Conservation (phyloP, 176 grass and related monocot genomes). For the Cocos nucifera region DNA sequence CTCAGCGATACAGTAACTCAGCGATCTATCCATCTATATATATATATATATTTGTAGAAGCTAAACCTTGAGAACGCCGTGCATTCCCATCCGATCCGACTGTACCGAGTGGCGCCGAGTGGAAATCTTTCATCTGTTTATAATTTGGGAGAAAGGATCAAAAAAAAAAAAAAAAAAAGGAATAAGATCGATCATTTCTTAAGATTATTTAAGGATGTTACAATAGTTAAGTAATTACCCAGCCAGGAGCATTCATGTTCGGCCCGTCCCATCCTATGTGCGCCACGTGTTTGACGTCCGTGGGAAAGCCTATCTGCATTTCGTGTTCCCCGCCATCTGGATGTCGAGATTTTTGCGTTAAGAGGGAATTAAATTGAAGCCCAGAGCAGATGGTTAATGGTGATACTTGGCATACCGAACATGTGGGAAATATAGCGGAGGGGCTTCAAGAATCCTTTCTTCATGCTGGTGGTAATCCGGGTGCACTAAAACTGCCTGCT, state of each 20-base stretch:
- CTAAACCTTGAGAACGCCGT: slow-evolving; percentile 68
- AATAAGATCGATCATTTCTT: background rate
- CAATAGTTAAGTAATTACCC: slow-evolving; percentile 31
- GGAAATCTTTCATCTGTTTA: slow-evolving; percentile 78
- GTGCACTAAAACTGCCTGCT: slow-evolving; percentile 5
- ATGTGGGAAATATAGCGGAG: slow-evolving; percentile 73
- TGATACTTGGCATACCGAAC: slow-evolving; percentile 33
- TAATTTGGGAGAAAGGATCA: background rate
- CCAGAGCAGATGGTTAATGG: background rate
- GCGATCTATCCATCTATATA: too few relatives aligned
- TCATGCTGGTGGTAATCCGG: slow-evolving; percentile 40
- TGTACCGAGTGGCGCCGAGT: slow-evolving; percentile 54
- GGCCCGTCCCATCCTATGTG: slow-evolving; percentile 78
- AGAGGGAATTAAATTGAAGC: background rate
- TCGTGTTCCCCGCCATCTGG: slow-evolving; percentile 59
- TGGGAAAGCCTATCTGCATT: slow-evolving; percentile 77
- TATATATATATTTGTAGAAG: too few relatives aligned
- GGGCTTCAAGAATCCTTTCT: slow-evolving; percentile 67
- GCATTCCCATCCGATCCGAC: slow-evolving; percentile 10
- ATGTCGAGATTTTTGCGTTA: background rate
- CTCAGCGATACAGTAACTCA: too few relatives aligned
- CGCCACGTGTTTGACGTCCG: slow-evolving; percentile 86
- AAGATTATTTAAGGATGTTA: background rate
- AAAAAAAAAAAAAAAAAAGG: background rate
- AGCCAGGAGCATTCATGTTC: slow-evolving; percentile 23